Conservation (phyloP, 176 grass and related monocot species). For the Oryza punctata region DNA sequence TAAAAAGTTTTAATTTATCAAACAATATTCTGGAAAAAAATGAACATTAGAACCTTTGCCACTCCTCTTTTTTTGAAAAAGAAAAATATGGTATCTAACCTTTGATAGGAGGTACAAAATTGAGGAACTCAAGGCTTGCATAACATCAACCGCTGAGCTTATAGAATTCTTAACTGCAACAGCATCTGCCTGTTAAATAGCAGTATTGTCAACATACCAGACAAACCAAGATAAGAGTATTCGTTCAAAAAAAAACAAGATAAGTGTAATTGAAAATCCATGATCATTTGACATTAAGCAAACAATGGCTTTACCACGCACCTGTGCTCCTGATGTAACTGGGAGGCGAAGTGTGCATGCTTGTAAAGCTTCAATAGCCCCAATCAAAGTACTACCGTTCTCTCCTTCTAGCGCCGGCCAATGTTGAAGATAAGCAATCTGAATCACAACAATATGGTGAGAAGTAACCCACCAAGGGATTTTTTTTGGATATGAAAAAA, state of each 20-base stretch:
- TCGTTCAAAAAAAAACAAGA: background rate
- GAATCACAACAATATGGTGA: slow-evolving; percentile 28
- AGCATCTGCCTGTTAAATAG: slow-evolving; percentile 55
- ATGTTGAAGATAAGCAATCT: slow-evolving; percentile 70
- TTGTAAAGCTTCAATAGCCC: slow-evolving; percentile 58
- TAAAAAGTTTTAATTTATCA: background rate
- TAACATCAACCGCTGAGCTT: slow-evolving; percentile 77
- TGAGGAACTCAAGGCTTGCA: slow-evolving; percentile 67
- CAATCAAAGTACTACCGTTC: slow-evolving; percentile 47
- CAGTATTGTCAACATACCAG: slow-evolving; percentile 19
- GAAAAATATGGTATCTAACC: slow-evolving; percentile 33
- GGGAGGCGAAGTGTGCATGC: slow-evolving; percentile 65
- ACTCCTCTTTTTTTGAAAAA: background rate
- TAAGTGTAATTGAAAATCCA: background rate
- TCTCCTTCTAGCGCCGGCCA: slow-evolving; percentile 62
- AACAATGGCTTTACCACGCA: slow-evolving; percentile 19
- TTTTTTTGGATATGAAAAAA: background rate
- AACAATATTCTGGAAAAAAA: background rate
- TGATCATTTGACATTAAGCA: slow-evolving; percentile 19
- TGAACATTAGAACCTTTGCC: slow-evolving; percentile 3
- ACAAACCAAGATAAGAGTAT: background rate
- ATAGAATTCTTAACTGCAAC: slow-evolving; percentile 72
- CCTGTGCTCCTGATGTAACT: slow-evolving; percentile 63
- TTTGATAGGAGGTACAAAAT: slow-evolving; percentile 57
- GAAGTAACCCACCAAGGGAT: background rate